Percentiles rank a stretch among this genome's conserved stretches.
These are phyloP conservation scores for Hericium rajendrae DNA, from an alignment of 768 basidiomycete species.

Conservation along the genomic window DNA sequence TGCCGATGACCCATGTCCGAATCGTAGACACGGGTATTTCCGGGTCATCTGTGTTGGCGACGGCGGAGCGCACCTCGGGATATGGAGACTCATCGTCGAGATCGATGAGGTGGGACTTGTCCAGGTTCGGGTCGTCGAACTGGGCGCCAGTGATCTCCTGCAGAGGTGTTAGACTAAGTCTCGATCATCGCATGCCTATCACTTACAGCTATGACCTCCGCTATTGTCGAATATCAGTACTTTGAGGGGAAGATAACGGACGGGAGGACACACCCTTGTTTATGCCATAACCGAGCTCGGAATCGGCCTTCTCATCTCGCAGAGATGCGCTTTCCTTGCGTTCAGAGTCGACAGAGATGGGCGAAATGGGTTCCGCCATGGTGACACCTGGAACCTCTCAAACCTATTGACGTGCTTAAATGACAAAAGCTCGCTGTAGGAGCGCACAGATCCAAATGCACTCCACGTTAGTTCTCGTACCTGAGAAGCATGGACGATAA, in stretches of 20 bases:
- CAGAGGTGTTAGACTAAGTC: background rate
- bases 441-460: background rate
- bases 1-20: conserved; percentile 28
- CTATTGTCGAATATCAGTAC: background rate
- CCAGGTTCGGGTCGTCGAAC: conserved; percentile 14
- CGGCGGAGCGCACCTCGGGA: conserved; percentile 41
- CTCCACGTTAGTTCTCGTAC: background rate
- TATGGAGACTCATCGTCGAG: conserved; percentile 40
- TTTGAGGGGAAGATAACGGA: too few species aligned
- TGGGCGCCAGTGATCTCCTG: conserved; percentile 1
- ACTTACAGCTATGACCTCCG: background rate
- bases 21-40: conserved; percentile 27
- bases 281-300: background rate
- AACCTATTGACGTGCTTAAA: background rate
- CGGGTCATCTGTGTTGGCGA: conserved; percentile 38
- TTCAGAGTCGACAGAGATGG: background rate
- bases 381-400: background rate
- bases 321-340: background rate
- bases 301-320: background rate
- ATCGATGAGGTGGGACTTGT: background rate
- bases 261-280: background rate
- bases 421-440: too few species aligned
- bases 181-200: background rate
- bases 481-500: background rate
- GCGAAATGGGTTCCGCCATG: background rate